These are phyloP conservation scores for Penicillium olsonii DNA, from an alignment of 2,329 filamentous ascomycete species.

Conservation along the genomic window DNA sequence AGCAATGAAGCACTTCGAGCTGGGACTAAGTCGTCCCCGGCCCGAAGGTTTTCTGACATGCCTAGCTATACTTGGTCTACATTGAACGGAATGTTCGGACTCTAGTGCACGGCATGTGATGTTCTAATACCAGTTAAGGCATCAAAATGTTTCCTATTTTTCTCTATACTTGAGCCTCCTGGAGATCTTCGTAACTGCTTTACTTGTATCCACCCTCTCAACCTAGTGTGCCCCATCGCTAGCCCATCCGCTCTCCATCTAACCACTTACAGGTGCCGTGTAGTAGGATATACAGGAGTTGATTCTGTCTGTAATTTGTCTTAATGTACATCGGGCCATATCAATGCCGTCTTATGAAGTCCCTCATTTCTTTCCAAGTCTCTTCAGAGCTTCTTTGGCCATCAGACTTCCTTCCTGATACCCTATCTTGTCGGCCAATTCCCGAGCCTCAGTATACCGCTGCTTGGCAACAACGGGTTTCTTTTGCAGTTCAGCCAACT, in stretches of 20 bases:
- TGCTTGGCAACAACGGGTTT: conserved; percentile 64
- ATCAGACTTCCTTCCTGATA: conserved; percentile 36
- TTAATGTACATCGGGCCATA: conserved; percentile 19
- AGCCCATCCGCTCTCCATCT: background rate
- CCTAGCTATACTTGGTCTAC: conserved; percentile 39
- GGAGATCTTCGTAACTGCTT: conserved; percentile 6
- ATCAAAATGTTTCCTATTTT: conserved; percentile 38
- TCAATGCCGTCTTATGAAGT: background rate
- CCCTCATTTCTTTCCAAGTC: conserved; percentile 26
- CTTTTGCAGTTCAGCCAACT: conserved; percentile 76
- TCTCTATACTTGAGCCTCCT: conserved; percentile 21
- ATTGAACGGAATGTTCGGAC: conserved; percentile 36
- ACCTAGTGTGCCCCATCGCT: background rate
- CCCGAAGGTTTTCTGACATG: conserved; percentile 36
- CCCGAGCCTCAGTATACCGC: conserved; percentile 69
- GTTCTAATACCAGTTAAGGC: conserved; percentile 44
- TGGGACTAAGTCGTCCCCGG: conserved; percentile 19
- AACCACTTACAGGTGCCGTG: background rate
- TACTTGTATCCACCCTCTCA: background rate
- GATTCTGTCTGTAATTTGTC: conserved; percentile 12
- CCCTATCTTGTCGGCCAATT: conserved; percentile 53
- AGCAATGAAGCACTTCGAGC: conserved; percentile 43
- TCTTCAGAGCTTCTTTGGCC: conserved; percentile 33
- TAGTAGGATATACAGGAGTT: conserved; percentile 4
- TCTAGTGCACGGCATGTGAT: conserved; percentile 38